phyloP scores from a whole-genome alignment of 202 grass and related monocot species.

The Brachypodium distachyon region DNA sequence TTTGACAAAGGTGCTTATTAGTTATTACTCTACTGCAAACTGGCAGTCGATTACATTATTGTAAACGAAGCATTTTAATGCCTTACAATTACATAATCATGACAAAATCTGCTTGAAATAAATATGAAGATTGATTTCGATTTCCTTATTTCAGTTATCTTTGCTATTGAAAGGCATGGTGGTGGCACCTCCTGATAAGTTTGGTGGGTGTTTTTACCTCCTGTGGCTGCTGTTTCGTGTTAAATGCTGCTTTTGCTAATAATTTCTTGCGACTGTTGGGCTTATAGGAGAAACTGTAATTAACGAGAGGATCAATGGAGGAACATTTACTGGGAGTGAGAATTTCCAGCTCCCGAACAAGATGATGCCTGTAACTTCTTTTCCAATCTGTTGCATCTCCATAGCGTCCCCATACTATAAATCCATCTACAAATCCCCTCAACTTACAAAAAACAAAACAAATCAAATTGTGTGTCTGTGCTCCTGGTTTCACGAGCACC shows the following conservation, averaged over 20 bases:
- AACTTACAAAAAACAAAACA: no score
- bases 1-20: constrained; percentile 61
- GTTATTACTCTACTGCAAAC: not conserved
- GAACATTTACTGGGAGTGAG: constrained; percentile 82
- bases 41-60: not conserved
- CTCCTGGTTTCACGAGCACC: no score
- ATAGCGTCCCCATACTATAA: no score
- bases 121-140: not conserved
- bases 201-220: constrained; percentile 49
- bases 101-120: constrained; percentile 8
- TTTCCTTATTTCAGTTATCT: constrained; percentile 60
- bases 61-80: not conserved
- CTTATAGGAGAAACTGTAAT: constrained; percentile 72
- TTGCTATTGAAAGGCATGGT: constrained; percentile 98
- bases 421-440: not conserved
- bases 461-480: no score
- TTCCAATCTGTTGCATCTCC: not conserved
- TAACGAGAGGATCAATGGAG: constrained; percentile 80
- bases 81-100: not conserved
- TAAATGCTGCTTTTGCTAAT: constrained; percentile 3
- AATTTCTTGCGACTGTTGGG: constrained; percentile 24
- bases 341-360: constrained; percentile 85
- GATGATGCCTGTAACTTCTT: constrained; percentile 81
- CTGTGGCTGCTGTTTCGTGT: constrained; percentile 2
- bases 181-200: constrained; percentile 95